phyloP scores from a whole-genome alignment of 768 basidiomycete genomes.

The Lactarius sanguifluus region DNA sequence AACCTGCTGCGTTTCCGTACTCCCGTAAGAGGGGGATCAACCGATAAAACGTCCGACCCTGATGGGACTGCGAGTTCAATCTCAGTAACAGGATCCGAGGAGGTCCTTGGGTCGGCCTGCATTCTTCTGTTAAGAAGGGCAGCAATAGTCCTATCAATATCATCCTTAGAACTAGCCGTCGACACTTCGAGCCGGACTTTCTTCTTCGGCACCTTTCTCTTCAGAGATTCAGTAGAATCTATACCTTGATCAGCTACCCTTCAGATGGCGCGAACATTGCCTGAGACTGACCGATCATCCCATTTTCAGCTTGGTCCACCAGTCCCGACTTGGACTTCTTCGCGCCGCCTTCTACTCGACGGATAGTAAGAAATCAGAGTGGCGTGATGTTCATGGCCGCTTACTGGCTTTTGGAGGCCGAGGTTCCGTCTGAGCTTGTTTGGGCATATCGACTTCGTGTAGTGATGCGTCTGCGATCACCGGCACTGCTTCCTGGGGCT shows the following conservation, averaged over 20 bases:
- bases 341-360: neutral
- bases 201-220: conserved; percentile 5
- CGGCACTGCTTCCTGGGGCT: neutral
- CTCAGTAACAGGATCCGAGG: neutral
- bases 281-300: conserved; percentile 12
- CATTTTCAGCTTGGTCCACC: neutral
- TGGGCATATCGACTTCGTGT: neutral
- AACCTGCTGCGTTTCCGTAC: neutral
- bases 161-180: conserved; percentile 3
- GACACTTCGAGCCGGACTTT: conserved; percentile 1
- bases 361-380: conserved; percentile 2
- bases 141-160: conserved; percentile 24
- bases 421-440: neutral
- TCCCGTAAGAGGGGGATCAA: neutral
- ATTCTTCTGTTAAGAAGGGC: conserved; percentile 15
- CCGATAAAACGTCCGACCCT: neutral
- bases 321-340: conserved; percentile 7
- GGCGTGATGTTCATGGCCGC: neutral
- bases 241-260: conserved; percentile 1
- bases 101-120: neutral
- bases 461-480: neutral
- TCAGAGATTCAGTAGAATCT: conserved; percentile 8
- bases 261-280: neutral
- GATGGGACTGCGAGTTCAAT: neutral
- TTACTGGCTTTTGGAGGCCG: conserved; percentile 4